Conservation (phyloP, 2,329 filamentous ascomycete species). For the Alternaria sp. region DNA sequence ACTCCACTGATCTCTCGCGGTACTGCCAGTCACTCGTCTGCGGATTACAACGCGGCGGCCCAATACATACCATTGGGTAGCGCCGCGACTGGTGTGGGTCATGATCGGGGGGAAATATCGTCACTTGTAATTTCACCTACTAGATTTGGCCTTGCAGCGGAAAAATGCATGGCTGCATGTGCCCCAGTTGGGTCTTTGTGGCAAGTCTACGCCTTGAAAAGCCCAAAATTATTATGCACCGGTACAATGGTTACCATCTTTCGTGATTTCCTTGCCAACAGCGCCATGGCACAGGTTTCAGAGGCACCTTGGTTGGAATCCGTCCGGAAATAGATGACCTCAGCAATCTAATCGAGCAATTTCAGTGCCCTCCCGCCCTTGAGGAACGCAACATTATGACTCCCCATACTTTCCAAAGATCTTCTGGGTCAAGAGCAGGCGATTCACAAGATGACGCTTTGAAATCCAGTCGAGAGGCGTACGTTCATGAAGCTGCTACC, state of each 20-base stretch:
- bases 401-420: neutral
- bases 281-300: neutral
- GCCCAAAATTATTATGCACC: neutral
- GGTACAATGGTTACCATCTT: neutral
- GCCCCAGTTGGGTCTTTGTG: neutral
- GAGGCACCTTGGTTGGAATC: neutral
- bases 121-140: slow-evolving; percentile 6
- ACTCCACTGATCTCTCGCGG: neutral
- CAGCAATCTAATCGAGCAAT: neutral
- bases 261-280: neutral
- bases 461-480: slow-evolving; percentile 1
- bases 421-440: neutral
- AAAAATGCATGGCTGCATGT: neutral
- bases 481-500: neutral
- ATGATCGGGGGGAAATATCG: slow-evolving; percentile 7
- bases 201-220: slow-evolving; percentile 3
- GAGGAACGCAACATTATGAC: neutral
- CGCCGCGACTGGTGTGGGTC: slow-evolving; percentile 13
- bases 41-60: slow-evolving; percentile 11
- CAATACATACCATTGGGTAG: slow-evolving; percentile 25
- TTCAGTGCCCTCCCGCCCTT: slow-evolving; percentile 1
- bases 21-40: slow-evolving; percentile 1
- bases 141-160: slow-evolving; percentile 7
- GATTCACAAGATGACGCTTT: slow-evolving; percentile 1
- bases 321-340: neutral